A percentile compares a stretch with the other conserved stretches of the same genome.
These are phyloP conservation scores for Picea glauca DNA, from an alignment of 75 land plant species.

Conservation along the genomic window DNA sequence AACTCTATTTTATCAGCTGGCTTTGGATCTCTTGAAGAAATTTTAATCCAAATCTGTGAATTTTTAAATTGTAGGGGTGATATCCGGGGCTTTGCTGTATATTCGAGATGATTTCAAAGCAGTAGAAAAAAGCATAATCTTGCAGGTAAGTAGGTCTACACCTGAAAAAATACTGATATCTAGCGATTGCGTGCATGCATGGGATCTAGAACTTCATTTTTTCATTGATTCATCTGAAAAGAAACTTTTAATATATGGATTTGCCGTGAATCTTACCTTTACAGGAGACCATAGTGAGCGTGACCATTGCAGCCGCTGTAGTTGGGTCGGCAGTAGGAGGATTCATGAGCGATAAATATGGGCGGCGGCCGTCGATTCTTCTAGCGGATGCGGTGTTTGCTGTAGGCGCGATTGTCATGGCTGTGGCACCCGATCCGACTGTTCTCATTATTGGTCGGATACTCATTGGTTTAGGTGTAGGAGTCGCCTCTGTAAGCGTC, in stretches of 20 bases:
- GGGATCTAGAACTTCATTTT: too few relatives aligned
- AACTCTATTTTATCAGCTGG: too few relatives aligned
- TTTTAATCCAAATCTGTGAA: not conserved
- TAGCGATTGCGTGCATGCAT: not conserved
- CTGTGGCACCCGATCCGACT: slow-evolving; percentile 43
- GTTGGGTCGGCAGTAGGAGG: slow-evolving; percentile 79
- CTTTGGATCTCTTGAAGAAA: too few relatives aligned
- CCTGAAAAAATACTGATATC: too few relatives aligned
- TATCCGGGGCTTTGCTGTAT: slow-evolving; percentile 79
- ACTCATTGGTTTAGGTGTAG: slow-evolving; percentile 77
- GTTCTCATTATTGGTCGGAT: slow-evolving; percentile 66
- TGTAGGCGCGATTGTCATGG: slow-evolving; percentile 78
- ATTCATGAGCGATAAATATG: slow-evolving; percentile 54
- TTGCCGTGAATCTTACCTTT: not conserved
- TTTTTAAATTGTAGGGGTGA: slow-evolving; percentile 49
- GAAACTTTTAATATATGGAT: too few relatives aligned
- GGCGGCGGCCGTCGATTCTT: slow-evolving; percentile 53
- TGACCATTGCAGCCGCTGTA: slow-evolving; percentile 85
- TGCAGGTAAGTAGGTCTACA: slow-evolving; percentile 41
- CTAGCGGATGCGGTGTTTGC: slow-evolving; percentile 62
- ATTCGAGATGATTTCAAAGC: slow-evolving; percentile 65
- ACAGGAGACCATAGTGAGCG: slow-evolving; percentile 86
- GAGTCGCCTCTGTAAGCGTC: slow-evolving; percentile 77
- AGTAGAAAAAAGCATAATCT: slow-evolving; percentile 46
- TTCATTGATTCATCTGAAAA: too few relatives aligned